phyloP scores from a whole-genome alignment of 1,284 basidiomycete genomes.

The Trichosporon sp. region DNA sequence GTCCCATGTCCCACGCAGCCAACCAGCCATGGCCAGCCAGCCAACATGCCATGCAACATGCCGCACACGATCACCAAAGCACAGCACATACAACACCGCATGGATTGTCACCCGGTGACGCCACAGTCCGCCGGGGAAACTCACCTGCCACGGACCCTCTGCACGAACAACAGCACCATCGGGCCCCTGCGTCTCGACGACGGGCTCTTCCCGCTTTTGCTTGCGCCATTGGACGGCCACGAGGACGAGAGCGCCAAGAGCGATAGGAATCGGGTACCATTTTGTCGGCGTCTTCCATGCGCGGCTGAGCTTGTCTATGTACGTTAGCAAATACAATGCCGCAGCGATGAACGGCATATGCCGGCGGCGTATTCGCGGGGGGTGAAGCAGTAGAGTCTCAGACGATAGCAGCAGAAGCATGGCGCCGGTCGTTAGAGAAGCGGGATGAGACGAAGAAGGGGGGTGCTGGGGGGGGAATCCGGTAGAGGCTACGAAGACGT shows the following conservation, averaged over 20 bases:
- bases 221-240: slow-evolving; percentile 67
- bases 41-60: too few relatives aligned
- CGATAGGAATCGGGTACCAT: slow-evolving; percentile 93
- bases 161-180: slow-evolving; percentile 63
- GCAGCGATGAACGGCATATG: neutral
- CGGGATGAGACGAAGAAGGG: too few relatives aligned
- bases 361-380: neutral
- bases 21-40: too few relatives aligned
- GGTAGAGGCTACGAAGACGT: neutral
- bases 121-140: slow-evolving; percentile 27
- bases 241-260: slow-evolving; percentile 80
- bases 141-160: slow-evolving; percentile 87
- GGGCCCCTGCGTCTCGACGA: slow-evolving; percentile 49
- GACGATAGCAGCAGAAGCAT: neutral
- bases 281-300: slow-evolving; percentile 89
- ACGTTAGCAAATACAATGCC: neutral
- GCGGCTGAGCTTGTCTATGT: slow-evolving; percentile 48
- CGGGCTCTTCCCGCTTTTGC: slow-evolving; percentile 36
- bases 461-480: neutral
- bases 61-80: too few relatives aligned
- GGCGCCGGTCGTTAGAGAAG: too few relatives aligned
- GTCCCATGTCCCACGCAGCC: neutral
- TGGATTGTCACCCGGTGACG: slow-evolving; percentile 1
- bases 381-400: neutral
- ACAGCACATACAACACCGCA: too few relatives aligned